phyloP scores from a whole-genome alignment of 495 filamentous ascomycete genomes.

The Xylaria longipes region DNA sequence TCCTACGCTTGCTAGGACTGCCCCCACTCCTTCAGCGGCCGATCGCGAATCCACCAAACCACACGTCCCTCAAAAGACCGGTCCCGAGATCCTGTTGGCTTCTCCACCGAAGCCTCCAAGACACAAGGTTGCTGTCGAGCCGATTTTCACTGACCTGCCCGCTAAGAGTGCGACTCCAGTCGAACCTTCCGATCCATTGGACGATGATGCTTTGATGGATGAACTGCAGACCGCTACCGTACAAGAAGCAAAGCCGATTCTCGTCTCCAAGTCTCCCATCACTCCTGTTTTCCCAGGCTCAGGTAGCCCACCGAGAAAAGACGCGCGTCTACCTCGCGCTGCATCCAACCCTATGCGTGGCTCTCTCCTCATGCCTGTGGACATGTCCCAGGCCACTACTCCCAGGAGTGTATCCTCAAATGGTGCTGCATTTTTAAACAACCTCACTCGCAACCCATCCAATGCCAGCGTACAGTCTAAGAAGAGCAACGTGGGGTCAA shows the following conservation, averaged over 20 bases:
- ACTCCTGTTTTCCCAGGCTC: constrained; percentile 64
- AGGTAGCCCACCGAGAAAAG: constrained; percentile 39
- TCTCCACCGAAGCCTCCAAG: constrained; percentile 44
- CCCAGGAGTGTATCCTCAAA: constrained; percentile 55
- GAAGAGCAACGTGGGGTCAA: constrained; percentile 82
- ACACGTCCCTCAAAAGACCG: constrained; percentile 21
- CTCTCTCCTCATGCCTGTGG: constrained; percentile 46
- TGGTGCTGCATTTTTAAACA: constrained; percentile 53
- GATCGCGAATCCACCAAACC: constrained; percentile 14
- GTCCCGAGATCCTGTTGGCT: constrained; percentile 27
- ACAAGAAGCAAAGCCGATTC: constrained; percentile 82
- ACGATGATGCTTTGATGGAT: constrained; percentile 89
- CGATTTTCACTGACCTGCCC: constrained; percentile 58
- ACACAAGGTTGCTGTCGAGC: constrained; percentile 58
- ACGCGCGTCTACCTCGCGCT: constrained; percentile 45
- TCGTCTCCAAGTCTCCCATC: constrained; percentile 85
- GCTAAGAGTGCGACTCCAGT: constrained; percentile 59
- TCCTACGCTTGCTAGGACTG: constrained; percentile 18
- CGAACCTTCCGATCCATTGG: constrained; percentile 63
- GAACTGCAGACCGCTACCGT: constrained; percentile 83
- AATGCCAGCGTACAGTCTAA: constrained; percentile 62
- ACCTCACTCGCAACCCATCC: constrained; percentile 50
- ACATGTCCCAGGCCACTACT: constrained; percentile 42
- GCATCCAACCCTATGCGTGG: constrained; percentile 58
- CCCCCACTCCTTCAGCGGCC: constrained; percentile 13